These are phyloP conservation scores for Sugiyamaella grinbergsii DNA, from an alignment of 1,139 yeast genomes.

Conservation along the genomic window DNA sequence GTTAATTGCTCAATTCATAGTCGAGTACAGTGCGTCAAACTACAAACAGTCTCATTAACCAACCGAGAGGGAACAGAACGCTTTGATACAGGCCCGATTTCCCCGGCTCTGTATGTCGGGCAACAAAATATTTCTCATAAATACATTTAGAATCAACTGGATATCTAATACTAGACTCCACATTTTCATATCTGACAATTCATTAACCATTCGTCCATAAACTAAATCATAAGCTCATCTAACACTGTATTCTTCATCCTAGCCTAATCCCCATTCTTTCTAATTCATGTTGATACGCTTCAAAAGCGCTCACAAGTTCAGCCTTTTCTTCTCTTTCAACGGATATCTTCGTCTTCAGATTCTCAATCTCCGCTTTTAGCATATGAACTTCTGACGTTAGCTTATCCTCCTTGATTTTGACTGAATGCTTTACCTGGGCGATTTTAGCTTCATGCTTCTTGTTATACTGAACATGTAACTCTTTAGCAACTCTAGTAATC, in stretches of 20 bases:
- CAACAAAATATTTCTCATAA: too few species aligned
- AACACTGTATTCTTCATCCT: not conserved
- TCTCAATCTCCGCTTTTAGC: slow-evolving; percentile 32
- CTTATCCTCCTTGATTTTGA: slow-evolving; percentile 20
- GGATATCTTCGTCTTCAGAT: slow-evolving; percentile 43
- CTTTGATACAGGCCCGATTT: too few species aligned
- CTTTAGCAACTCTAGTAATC: slow-evolving; percentile 62
- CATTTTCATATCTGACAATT: too few species aligned
- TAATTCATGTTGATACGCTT: slow-evolving; percentile 39
- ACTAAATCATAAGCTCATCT: too few species aligned
- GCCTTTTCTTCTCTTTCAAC: slow-evolving; percentile 57
- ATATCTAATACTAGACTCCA: too few species aligned
- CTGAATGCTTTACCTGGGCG: slow-evolving; percentile 43
- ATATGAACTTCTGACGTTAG: slow-evolving; percentile 36
- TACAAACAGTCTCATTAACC: too few species aligned
- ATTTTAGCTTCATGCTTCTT: slow-evolving; percentile 71
- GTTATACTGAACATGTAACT: slow-evolving; percentile 65
- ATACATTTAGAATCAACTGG: too few species aligned
- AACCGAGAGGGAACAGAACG: too few species aligned
- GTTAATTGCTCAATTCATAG: too few species aligned
- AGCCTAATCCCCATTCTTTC: slow-evolving; percentile 9
- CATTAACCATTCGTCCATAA: too few species aligned
- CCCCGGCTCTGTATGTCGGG: too few species aligned
- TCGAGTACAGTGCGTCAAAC: too few species aligned
- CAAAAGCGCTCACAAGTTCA: slow-evolving; percentile 57